These are phyloP conservation scores for Solanum tacnaense DNA, from an alignment of 257 asterid species.

Conservation along the genomic window DNA sequence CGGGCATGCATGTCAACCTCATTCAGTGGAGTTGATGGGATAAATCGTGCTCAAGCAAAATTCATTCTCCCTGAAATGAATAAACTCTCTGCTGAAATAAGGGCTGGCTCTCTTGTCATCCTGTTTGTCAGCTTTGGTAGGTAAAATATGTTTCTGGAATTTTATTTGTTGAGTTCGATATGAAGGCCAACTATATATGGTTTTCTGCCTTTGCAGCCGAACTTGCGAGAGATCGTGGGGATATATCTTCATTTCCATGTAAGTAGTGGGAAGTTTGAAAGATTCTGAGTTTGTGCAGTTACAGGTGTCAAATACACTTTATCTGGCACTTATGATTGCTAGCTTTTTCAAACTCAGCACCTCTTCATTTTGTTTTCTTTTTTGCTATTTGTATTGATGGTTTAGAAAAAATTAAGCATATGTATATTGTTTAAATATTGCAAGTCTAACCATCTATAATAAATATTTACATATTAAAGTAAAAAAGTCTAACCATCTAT, in stretches of 20 bases:
- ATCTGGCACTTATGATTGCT: not conserved
- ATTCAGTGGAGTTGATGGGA: constrained; percentile 47
- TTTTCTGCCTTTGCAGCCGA: constrained; percentile 48
- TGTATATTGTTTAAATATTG: not conserved
- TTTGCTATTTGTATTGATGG: not conserved
- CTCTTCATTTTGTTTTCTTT: not conserved
- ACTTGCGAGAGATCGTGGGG: constrained; percentile 39
- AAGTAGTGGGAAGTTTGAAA: constrained; percentile 13
- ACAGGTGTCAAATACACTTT: not conserved
- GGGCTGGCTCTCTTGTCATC: constrained; percentile 67
- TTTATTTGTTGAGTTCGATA: constrained; percentile 5
- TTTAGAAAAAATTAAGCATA: not conserved
- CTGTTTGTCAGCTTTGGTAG: constrained; percentile 83
- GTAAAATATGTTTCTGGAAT: constrained; percentile 2
- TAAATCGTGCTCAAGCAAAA: constrained; percentile 45
- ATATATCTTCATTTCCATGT: constrained; percentile 52
- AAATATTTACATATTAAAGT: not conserved
- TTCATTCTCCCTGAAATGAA: constrained; percentile 81
- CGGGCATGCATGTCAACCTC: constrained; percentile 56
- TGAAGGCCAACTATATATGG: not conserved
- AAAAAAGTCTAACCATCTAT: not conserved
- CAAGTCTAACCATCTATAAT: not conserved
- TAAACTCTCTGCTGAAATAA: constrained; percentile 64
- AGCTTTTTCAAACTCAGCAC: not conserved
- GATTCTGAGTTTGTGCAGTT: not conserved